Base-by-base conservation (phyloP, 352 stramenopile species). In the Blastocystis sp. region DNA sequence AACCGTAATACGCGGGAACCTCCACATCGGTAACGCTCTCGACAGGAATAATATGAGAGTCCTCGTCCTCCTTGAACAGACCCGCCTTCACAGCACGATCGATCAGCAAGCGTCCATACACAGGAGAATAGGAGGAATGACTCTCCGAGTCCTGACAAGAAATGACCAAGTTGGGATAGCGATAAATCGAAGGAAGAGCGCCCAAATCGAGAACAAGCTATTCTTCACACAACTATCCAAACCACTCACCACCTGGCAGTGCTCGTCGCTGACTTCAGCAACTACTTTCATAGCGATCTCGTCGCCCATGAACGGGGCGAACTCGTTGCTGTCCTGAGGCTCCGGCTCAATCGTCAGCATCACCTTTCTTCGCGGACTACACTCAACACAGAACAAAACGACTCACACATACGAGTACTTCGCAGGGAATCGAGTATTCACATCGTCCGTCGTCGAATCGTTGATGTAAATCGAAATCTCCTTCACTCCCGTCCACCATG, bases 391-490 rank as follows among this genome's bases (percentile, higher is more conserved):
- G 4, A 69, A 66, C 4, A 6, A 45, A 33, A 45, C 67, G 10
- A 10, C 4, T 12, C n/a, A 85, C 74, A 67, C 31, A 31, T 69
- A 51, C 19, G 50, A 31, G 41, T 85, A 39, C 12, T 19, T 51
- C n/a, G 63, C 6, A 16, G 13, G 35, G 66, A 89, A 89, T 21
- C 41, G 63, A 21, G 16, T 62, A 45, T 89, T 39, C 0, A 89
- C 16, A 10, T 29, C 29, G 3, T 65, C 50, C 12, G 51, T 55
- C 31, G 63, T 66, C n/a, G 78, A 29, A 31, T 89, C n/a, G 41
- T 77, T 80, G 24, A 89, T 19, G 33, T 80, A 89, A n/a, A 77
- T 65, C 12, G 79, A 89, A 1, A 89, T 70, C 62, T 89, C 79
- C 2, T 55, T 89, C 35, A 89, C 62, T 6, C 79, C 79, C 33